Conservation (phyloP, 306 rosid species). For the Dryas drummondii region DNA sequence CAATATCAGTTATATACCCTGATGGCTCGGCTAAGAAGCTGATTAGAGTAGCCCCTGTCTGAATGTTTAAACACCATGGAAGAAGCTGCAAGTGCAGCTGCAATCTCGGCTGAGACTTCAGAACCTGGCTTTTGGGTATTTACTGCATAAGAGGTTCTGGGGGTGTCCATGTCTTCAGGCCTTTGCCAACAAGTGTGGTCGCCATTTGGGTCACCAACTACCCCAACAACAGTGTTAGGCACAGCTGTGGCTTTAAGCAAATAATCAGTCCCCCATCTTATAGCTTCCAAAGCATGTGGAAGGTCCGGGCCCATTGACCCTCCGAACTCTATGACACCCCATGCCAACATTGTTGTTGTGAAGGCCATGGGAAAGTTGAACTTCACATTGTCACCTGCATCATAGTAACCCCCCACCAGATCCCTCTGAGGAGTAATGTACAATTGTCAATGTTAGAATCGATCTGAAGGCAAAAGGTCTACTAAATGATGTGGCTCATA, state of each 20-base stretch:
- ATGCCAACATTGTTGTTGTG: constrained; percentile 44
- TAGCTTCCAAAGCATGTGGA: constrained; percentile 34
- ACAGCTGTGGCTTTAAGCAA: constrained; percentile 43
- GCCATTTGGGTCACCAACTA: constrained; percentile 48
- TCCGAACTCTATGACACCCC: constrained; percentile 63
- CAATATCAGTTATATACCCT: background rate
- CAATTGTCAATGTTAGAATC: too few relatives aligned
- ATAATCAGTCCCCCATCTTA: constrained; percentile 52
- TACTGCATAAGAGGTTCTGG: constrained; percentile 37
- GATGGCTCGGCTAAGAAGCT: constrained; percentile 26
- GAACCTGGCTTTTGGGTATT: constrained; percentile 39
- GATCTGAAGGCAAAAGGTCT: too few relatives aligned
- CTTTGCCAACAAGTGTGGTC: constrained; percentile 64
- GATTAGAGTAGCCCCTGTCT: constrained; percentile 14
- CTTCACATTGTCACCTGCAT: constrained; percentile 64
- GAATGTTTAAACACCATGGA: constrained; percentile 24
- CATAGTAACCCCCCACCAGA: constrained; percentile 56
- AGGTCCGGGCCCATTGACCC: constrained; percentile 36
- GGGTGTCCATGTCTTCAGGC: constrained; percentile 67
- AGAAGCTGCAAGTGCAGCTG: constrained; percentile 60
- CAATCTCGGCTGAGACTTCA: constrained; percentile 44
- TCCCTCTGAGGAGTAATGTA: constrained; percentile 31
- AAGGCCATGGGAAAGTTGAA: constrained; percentile 64
- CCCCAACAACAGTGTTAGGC: constrained; percentile 35
- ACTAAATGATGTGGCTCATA: too few relatives aligned